These are phyloP conservation scores for Sugiyamaella neomexicana DNA, from an alignment of 1,139 yeast genomes.

Conservation along the genomic window DNA sequence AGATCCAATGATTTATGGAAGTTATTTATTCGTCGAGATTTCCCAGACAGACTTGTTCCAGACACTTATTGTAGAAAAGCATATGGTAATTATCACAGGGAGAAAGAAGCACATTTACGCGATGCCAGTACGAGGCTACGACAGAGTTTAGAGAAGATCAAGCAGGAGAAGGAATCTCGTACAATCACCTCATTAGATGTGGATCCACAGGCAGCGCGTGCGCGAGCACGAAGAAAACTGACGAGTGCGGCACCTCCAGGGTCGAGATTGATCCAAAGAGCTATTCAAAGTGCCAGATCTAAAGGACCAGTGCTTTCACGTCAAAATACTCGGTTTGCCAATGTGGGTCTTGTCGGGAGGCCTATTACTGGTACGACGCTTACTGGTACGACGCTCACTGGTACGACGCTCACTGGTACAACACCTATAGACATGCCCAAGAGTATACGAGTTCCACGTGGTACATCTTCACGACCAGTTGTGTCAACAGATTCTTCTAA, in stretches of 20 bases:
- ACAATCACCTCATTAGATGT: constrained; percentile 32
- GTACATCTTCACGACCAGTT: neutral
- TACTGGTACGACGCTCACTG: too few relatives aligned
- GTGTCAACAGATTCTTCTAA: too few relatives aligned
- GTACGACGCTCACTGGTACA: too few relatives aligned
- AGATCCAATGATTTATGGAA: constrained; percentile 33
- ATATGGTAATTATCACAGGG: constrained; percentile 31
- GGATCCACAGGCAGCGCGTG: constrained; percentile 30
- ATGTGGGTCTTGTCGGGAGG: neutral
- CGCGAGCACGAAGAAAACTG: constrained; percentile 23
- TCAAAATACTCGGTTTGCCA: constrained; percentile 29
- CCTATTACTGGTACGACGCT: neutral
- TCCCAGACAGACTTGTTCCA: constrained; percentile 33
- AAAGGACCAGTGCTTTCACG: constrained; percentile 33
- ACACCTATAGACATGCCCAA: neutral
- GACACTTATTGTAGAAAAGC: constrained; percentile 24
- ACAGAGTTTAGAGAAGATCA: constrained; percentile 27
- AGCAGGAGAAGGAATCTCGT: constrained; percentile 31
- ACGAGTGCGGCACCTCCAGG: constrained; percentile 26
- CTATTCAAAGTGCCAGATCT: constrained; percentile 26
- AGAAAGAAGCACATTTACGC: constrained; percentile 30
- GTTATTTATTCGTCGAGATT: constrained; percentile 31
- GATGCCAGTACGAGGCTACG: constrained; percentile 34
- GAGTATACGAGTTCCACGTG: constrained; percentile 9
- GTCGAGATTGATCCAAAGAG: constrained; percentile 30